Percentiles rank a stretch among this genome's conserved stretches.
Evolutionary conservation across 2,329 filamentous ascomycete species (phyloP).

Genomic region (Grosmannia clavigera): DNA sequence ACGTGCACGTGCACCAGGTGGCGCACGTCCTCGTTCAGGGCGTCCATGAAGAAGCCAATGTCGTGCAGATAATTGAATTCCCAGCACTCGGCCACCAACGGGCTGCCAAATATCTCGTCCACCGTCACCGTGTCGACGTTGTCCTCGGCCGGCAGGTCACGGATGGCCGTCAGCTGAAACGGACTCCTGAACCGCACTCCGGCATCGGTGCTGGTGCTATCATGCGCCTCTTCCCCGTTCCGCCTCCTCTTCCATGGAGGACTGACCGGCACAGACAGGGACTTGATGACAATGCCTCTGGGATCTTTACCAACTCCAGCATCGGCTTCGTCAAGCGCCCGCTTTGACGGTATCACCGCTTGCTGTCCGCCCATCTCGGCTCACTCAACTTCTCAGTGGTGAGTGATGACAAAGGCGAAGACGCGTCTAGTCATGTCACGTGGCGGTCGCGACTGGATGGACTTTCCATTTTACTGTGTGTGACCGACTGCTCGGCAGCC

Average conservation of each 20-base stretch:
- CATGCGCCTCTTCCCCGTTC: neutral
- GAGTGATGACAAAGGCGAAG: neutral
- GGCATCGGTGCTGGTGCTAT: neutral
- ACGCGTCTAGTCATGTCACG: neutral
- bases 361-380: neutral
- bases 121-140: slow-evolving; percentile 58
- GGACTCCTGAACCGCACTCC: slow-evolving; percentile 25
- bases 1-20: slow-evolving; percentile 38
- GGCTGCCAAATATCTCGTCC: slow-evolving; percentile 58
- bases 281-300: neutral
- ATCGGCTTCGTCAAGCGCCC: neutral
- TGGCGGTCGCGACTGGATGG: neutral
- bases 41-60: slow-evolving; percentile 39
- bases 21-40: slow-evolving; percentile 39
- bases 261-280: slow-evolving; percentile 25
- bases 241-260: slow-evolving; percentile 28
- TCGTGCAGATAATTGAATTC: slow-evolving; percentile 58
- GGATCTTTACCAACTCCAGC: neutral
- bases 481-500: neutral
- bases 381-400: too few relatives aligned
- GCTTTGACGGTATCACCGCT: neutral
- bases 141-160: slow-evolving; percentile 41
- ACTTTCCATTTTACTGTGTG: neutral
- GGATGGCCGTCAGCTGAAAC: slow-evolving; percentile 58
- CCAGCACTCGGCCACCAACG: slow-evolving; percentile 60